phyloP scores from a whole-genome alignment of 2,329 filamentous ascomycete species.

The Aureobasidium sp. region DNA sequence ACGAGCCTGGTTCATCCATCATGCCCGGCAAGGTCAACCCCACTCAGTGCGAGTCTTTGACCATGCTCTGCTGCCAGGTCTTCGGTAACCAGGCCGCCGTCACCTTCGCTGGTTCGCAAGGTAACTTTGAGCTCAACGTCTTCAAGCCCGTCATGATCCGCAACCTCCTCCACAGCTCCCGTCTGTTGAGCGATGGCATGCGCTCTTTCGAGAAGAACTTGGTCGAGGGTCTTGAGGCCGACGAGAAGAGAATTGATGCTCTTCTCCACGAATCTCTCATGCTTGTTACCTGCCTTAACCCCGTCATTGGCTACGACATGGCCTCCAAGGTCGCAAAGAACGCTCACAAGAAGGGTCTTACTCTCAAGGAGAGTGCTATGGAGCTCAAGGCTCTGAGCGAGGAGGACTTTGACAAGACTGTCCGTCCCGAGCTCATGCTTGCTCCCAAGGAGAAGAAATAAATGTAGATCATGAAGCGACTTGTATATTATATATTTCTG shows the following conservation, averaged over 20 bases:
- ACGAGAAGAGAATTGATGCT: constrained; percentile 82
- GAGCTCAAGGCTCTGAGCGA: constrained; percentile 83
- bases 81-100: constrained; percentile 95
- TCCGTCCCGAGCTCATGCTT: constrained; percentile 93
- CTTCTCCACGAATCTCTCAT: constrained; percentile 96
- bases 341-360: constrained; percentile 95
- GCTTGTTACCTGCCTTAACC: constrained; percentile 96
- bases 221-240: constrained; percentile 78
- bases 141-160: constrained; percentile 97
- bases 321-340: constrained; percentile 97
- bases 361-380: constrained; percentile 87
- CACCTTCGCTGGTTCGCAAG: constrained; percentile 92
- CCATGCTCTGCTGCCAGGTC: constrained; percentile 95
- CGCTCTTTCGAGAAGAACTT: constrained; percentile 91
- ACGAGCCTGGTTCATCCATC: constrained; percentile 95
- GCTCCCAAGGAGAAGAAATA: constrained; percentile 65
- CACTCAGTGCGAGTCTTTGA: constrained; percentile 94
- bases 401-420: constrained; percentile 83
- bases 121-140: constrained; percentile 97
- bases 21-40: constrained; percentile 99
- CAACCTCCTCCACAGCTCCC: constrained; percentile 87
- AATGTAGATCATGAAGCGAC: constrained; percentile 16
- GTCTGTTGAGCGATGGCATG: constrained; percentile 88
- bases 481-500: constrained; percentile 6
- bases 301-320: constrained; percentile 96